Evolutionary conservation across 2,329 filamentous ascomycete genomes (phyloP).

Genomic region (Geosmithia morbida): DNA sequence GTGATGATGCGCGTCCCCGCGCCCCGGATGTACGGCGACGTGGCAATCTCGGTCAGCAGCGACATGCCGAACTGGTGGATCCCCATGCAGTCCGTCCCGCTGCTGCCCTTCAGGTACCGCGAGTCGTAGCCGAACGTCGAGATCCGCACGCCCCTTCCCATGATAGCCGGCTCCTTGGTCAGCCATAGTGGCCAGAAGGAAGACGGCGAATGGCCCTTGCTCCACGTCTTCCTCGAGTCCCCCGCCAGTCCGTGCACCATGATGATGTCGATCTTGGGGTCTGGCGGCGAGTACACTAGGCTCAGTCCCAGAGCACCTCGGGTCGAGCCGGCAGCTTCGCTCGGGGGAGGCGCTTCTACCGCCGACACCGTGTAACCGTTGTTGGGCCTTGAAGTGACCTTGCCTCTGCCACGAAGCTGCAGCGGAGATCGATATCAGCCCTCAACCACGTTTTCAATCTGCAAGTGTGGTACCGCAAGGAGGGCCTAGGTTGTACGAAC

Average conservation of each 20-base stretch:
- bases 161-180: slow-evolving; percentile 12
- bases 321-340: too few relatives aligned
- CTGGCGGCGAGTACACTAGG: slow-evolving; percentile 7
- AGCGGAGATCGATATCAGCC: too few relatives aligned
- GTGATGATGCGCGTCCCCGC: slow-evolving; percentile 11
- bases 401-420: too few relatives aligned
- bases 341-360: too few relatives aligned
- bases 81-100: slow-evolving; percentile 9
- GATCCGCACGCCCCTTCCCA: slow-evolving; percentile 8
- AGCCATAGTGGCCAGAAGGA: slow-evolving; percentile 26
- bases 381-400: too few relatives aligned
- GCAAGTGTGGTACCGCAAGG: too few relatives aligned
- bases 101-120: slow-evolving; percentile 10
- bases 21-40: slow-evolving; percentile 7
- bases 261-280: slow-evolving; percentile 15
- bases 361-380: too few relatives aligned
- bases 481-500: too few relatives aligned
- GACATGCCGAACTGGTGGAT: slow-evolving; percentile 17
- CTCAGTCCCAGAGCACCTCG: slow-evolving; percentile 5
- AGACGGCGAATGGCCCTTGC: slow-evolving; percentile 7
- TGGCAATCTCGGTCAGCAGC: slow-evolving; percentile 11
- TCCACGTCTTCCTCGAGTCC: slow-evolving; percentile 22
- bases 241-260: slow-evolving; percentile 26
- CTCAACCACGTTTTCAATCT: too few relatives aligned
- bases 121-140: slow-evolving; percentile 19